Evolutionary conservation across 1,139 yeast species (phyloP).

Genomic region (Yamadazyma spencermartinsiae): DNA sequence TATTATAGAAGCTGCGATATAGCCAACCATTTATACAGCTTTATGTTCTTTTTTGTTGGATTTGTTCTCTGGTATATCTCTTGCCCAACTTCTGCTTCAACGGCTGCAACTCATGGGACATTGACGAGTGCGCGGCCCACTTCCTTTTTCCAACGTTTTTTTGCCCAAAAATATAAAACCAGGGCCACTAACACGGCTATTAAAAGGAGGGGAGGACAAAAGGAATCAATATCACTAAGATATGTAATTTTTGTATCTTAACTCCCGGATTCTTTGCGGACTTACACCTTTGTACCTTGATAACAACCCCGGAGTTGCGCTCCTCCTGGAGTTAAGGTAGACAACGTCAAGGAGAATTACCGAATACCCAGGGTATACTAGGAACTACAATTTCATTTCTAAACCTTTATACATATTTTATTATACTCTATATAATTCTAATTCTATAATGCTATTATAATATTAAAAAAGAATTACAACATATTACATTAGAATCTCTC

Average conservation of each 20-base stretch:
- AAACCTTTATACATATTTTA: neutral
- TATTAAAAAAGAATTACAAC: neutral
- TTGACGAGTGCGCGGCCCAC: slow-evolving; percentile 3
- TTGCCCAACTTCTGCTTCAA: neutral
- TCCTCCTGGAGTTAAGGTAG: neutral
- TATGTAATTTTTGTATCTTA: neutral
- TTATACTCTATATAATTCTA: slow-evolving; percentile 3
- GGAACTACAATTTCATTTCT: neutral
- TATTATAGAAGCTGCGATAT: too few relatives aligned
- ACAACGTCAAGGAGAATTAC: neutral
- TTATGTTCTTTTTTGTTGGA: too few relatives aligned
- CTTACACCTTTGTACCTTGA: neutral
- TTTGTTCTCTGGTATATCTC: too few relatives aligned
- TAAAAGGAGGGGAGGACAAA: neutral
- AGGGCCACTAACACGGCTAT: neutral
- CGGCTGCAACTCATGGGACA: neutral
- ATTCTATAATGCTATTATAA: slow-evolving; percentile 1
- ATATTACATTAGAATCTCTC: neutral
- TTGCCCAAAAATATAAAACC: neutral
- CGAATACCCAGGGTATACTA: neutral
- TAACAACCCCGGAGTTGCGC: neutral
- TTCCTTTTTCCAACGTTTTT: slow-evolving; percentile 1
- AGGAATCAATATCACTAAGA: neutral
- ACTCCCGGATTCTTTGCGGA: neutral
- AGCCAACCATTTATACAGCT: too few relatives aligned